Percentiles rank a stretch among this genome's conserved stretches.
These are phyloP conservation scores for Aspergillus sp. DNA, from an alignment of 2,329 filamentous ascomycete species.

Conservation along the genomic window DNA sequence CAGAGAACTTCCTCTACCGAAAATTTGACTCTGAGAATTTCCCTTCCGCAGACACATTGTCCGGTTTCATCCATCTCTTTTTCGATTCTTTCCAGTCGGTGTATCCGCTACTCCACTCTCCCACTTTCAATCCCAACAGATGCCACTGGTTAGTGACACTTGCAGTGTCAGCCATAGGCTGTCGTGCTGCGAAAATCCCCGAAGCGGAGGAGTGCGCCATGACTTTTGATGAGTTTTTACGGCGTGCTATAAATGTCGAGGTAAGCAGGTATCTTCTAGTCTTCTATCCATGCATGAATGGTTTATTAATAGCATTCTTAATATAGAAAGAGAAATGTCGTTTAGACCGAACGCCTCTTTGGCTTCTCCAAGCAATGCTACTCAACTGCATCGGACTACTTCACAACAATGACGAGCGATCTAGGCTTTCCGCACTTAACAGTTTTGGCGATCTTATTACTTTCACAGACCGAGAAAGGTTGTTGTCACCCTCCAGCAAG, in stretches of 20 bases:
- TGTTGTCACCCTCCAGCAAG: slow-evolving; percentile 15
- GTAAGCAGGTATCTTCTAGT: slow-evolving; percentile 15
- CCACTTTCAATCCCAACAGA: slow-evolving; percentile 31
- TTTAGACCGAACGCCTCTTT: slow-evolving; percentile 13
- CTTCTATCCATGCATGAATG: background rate
- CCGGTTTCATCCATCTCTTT: slow-evolving; percentile 30
- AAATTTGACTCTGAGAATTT: slow-evolving; percentile 28
- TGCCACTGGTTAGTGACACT: slow-evolving; percentile 38
- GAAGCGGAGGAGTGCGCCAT: slow-evolving; percentile 23
- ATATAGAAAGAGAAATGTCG: slow-evolving; percentile 22
- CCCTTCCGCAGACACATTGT: slow-evolving; percentile 20
- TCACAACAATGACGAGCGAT: slow-evolving; percentile 19
- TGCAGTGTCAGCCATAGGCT: slow-evolving; percentile 37
- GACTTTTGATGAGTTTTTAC: slow-evolving; percentile 39
- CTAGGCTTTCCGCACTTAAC: slow-evolving; percentile 18
- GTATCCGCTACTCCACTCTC: slow-evolving; percentile 36
- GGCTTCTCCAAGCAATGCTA: slow-evolving; percentile 24
- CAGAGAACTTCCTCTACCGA: slow-evolving; percentile 22
- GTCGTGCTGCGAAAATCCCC: slow-evolving; percentile 25
- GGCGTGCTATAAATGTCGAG: slow-evolving; percentile 31
- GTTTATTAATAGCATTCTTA: background rate
- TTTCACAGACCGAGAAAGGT: slow-evolving; percentile 14
- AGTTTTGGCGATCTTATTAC: slow-evolving; percentile 25
- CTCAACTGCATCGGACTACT: slow-evolving; percentile 31
- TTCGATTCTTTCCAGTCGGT: slow-evolving; percentile 35